phyloP scores from a whole-genome alignment of 1,284 basidiomycete genomes.

The Malassezia furfur region DNA sequence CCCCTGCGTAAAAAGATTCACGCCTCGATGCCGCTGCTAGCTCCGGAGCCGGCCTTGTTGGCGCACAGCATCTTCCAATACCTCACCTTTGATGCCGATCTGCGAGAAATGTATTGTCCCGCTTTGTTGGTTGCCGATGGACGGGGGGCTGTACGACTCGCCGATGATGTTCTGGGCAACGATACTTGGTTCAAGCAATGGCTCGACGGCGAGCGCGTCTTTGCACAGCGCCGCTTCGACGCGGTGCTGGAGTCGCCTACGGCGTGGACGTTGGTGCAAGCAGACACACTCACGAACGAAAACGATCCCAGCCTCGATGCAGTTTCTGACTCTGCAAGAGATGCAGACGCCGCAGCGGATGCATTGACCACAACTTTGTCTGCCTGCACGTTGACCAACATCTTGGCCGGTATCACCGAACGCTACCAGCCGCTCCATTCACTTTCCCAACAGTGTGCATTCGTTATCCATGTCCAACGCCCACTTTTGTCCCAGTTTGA shows the following conservation, averaged over 20 bases:
- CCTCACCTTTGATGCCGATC: slow-evolving; percentile 70
- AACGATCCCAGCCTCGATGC: slow-evolving; percentile 47
- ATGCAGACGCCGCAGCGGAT: background rate
- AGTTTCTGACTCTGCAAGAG: background rate
- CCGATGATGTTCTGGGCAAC: slow-evolving; percentile 69
- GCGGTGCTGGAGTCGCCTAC: slow-evolving; percentile 68
- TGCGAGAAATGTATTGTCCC: slow-evolving; percentile 50
- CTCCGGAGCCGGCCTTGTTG: slow-evolving; percentile 70
- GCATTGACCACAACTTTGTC: slow-evolving; percentile 26
- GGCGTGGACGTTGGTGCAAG: slow-evolving; percentile 71
- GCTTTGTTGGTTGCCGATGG: slow-evolving; percentile 23
- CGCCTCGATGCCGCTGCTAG: slow-evolving; percentile 58
- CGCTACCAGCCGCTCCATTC: slow-evolving; percentile 78
- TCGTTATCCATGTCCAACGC: slow-evolving; percentile 73
- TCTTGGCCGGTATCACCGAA: slow-evolving; percentile 53
- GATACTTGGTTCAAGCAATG: slow-evolving; percentile 81
- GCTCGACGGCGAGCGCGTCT: slow-evolving; percentile 56
- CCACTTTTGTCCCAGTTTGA: slow-evolving; percentile 72
- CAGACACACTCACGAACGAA: slow-evolving; percentile 55
- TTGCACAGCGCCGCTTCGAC: slow-evolving; percentile 69
- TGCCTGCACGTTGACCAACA: slow-evolving; percentile 23
- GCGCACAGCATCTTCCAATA: slow-evolving; percentile 93
- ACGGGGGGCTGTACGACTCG: slow-evolving; percentile 22
- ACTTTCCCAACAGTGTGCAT: slow-evolving; percentile 66
- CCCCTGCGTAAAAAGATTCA: slow-evolving; percentile 33